Conservation (phyloP, 768 basidiomycete species). For the Kwoniella botswanensis region DNA sequence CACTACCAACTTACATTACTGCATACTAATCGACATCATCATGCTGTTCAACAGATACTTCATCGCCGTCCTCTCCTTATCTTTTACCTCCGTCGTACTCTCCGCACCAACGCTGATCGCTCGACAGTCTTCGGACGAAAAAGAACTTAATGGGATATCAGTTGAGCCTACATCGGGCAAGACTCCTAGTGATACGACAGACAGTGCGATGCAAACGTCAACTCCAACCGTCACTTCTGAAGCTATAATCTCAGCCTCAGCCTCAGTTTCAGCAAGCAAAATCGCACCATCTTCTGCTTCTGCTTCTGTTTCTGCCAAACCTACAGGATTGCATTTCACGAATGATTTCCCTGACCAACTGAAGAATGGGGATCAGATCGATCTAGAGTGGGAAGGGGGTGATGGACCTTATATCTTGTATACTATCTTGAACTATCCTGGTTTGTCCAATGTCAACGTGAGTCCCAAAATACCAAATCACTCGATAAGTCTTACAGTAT, state of each 20-base stretch:
- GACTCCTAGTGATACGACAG: background rate
- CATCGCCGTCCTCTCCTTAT: background rate
- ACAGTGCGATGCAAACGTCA: background rate
- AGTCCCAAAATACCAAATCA: background rate
- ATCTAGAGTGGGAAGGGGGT: slow-evolving; percentile 15
- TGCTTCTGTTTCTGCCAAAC: background rate
- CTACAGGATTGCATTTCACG: slow-evolving; percentile 8
- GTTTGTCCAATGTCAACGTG: slow-evolving; percentile 8
- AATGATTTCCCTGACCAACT: slow-evolving; percentile 12
- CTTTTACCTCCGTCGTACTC: background rate
- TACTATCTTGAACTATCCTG: slow-evolving; percentile 14
- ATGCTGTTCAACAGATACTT: slow-evolving; percentile 11
- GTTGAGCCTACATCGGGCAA: background rate
- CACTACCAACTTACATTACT: background rate
- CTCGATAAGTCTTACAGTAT: background rate
- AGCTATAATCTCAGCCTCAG: background rate
- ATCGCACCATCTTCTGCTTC: background rate
- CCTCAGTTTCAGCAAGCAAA: background rate
- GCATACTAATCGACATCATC: background rate
- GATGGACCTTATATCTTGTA: slow-evolving; percentile 19
- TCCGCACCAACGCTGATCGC: background rate
- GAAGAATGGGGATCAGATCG: slow-evolving; percentile 7
- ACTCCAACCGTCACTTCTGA: background rate
- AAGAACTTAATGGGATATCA: background rate
- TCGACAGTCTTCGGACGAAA: background rate